phyloP scores from a whole-genome alignment of 225 moss, liverwort and hornwort species.

The Polytrichum commune region DNA sequence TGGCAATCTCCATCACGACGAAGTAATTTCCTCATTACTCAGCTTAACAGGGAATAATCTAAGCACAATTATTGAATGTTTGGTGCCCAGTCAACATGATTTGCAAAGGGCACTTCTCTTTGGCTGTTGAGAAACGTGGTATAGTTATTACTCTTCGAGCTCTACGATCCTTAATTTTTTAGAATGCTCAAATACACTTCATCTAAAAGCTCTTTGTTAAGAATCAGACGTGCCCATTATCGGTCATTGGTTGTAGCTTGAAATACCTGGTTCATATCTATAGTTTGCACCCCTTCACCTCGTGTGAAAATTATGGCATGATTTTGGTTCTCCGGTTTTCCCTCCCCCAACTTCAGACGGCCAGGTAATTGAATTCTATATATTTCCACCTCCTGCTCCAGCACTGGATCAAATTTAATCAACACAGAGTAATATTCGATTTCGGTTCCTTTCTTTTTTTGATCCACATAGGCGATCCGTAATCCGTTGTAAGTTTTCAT shows the following conservation, averaged over 20 bases:
- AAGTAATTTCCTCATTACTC: no score
- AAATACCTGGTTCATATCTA: conserved; percentile 97
- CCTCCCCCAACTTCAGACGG: conserved; percentile 85
- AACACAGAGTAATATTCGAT: conserved; percentile 64
- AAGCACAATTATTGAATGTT: no score
- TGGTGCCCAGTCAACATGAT: no score
- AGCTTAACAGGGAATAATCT: no score
- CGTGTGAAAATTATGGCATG: conserved; percentile 95
- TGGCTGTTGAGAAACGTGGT: no score
- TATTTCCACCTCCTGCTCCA: conserved; percentile 71
- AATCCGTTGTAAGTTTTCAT: conserved; percentile 64
- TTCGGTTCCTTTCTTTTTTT: conserved; percentile 20
- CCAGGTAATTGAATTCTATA: conserved; percentile 91
- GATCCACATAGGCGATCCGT: conserved; percentile 85
- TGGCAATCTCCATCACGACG: no score
- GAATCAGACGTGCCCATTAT: no score
- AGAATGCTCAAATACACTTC: no score
- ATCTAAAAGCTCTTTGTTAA: no score
- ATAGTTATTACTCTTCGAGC: no score
- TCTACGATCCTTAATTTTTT: no score
- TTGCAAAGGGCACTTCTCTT: no score
- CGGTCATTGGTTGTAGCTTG: not conserved
- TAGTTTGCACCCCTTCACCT: conserved; percentile 91
- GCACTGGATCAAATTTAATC: conserved; percentile 66
- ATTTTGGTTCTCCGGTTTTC: conserved; percentile 99